Evolutionary conservation across 1,139 yeast genomes (phyloP).

Genomic region (Taphrina populina): DNA sequence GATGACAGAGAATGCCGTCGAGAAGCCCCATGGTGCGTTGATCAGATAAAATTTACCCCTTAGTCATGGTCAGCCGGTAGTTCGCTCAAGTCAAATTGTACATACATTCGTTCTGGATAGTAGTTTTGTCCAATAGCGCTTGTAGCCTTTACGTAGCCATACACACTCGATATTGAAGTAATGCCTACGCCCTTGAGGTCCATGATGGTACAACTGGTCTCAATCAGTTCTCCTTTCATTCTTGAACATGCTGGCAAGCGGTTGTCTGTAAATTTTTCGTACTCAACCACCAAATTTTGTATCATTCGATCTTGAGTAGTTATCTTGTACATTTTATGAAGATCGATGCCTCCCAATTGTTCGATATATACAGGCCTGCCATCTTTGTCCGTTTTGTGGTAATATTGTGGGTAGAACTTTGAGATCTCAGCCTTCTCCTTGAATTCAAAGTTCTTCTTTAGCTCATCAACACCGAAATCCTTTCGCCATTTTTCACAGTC

Average conservation of each 20-base stretch:
- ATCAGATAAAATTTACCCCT: constrained; percentile 96
- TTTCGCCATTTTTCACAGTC: constrained; percentile 91
- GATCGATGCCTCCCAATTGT: constrained; percentile 86
- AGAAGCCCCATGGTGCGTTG: constrained; percentile 96
- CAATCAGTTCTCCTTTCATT: constrained; percentile 70
- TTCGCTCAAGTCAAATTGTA: neutral
- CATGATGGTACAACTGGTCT: constrained; percentile 93
- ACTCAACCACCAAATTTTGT: constrained; percentile 94
- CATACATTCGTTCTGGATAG: constrained; percentile 80
- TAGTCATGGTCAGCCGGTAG: neutral
- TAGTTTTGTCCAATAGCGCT: constrained; percentile 92
- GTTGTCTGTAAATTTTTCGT: constrained; percentile 78
- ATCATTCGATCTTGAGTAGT: constrained; percentile 96
- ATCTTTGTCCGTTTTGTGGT: constrained; percentile 93
- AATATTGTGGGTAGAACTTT: constrained; percentile 88
- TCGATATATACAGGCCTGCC: constrained; percentile 96
- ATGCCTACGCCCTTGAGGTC: constrained; percentile 93
- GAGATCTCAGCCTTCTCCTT: constrained; percentile 74
- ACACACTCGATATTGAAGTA: constrained; percentile 77
- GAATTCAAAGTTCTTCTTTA: constrained; percentile 81
- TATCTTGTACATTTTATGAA: constrained; percentile 85
- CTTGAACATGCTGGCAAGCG: constrained; percentile 92
- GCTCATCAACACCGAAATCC: constrained; percentile 81
- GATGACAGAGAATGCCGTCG: constrained; percentile 86
- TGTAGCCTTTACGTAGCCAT: constrained; percentile 87